Evolutionary conservation across 2,329 filamentous ascomycete species (phyloP).

Genomic region (Pleomassaria siparia): DNA sequence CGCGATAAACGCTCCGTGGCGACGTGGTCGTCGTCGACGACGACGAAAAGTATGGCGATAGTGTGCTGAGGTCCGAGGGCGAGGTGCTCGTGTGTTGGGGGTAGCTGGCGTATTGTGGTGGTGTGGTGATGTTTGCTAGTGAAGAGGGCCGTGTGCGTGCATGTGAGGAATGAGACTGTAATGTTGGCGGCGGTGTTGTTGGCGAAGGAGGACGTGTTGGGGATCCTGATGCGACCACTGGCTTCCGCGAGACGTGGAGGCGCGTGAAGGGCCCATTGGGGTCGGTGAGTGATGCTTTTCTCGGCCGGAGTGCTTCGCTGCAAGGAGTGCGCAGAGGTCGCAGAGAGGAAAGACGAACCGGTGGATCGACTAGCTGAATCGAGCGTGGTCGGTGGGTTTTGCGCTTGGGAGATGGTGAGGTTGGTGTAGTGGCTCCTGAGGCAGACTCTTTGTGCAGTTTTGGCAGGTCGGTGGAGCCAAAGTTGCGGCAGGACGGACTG

Average conservation of each 20-base stretch:
- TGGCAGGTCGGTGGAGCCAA: conserved; percentile 22
- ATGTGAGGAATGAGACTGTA: conserved; percentile 18
- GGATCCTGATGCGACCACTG: conserved; percentile 8
- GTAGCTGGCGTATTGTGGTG: conserved; percentile 13
- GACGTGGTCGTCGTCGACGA: conserved; percentile 15
- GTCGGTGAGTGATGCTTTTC: conserved; percentile 34
- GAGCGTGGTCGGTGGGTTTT: conserved; percentile 21
- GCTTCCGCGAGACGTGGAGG: conserved; percentile 28
- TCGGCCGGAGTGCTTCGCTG: conserved; percentile 13
- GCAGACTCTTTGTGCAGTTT: conserved; percentile 21
- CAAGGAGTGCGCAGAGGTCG: conserved; percentile 19
- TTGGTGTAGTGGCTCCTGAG: conserved; percentile 11
- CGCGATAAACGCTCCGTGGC: conserved; percentile 20
- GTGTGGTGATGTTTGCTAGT: conserved; percentile 26
- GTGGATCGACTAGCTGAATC: conserved; percentile 24
- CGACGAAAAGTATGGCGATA: conserved; percentile 28
- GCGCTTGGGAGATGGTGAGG: conserved; percentile 21
- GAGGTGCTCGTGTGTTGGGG: conserved; percentile 29
- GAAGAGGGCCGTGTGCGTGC: conserved; percentile 20
- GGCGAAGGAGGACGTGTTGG: conserved; percentile 15
- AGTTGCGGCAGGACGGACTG: conserved; percentile 25
- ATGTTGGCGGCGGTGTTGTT: conserved; percentile 26
- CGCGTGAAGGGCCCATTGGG: conserved; percentile 33
- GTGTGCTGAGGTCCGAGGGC: conserved; percentile 28
- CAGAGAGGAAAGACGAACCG: conserved; percentile 34